Conservation (phyloP, 257 asterid species). For the Plantago ovata region DNA sequence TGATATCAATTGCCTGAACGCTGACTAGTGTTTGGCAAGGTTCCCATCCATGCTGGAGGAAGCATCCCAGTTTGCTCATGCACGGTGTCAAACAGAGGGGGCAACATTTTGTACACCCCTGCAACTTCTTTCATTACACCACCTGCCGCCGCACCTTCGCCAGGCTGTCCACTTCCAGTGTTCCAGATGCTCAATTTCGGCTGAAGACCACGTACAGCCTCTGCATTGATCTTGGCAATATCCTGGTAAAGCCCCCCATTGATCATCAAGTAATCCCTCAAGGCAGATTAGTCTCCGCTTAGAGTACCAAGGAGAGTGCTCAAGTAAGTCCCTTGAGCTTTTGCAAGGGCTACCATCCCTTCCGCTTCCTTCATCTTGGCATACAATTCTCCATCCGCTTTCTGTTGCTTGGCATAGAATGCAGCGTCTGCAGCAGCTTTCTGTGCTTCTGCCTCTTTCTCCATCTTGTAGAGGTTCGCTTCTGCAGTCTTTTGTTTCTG, state of each 20-base stretch:
- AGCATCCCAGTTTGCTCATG: constrained; percentile 73
- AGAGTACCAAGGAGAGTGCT: too few relatives aligned
- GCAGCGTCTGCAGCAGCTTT: constrained; percentile 54
- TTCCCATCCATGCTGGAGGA: constrained; percentile 62
- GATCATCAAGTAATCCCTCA: constrained; percentile 65
- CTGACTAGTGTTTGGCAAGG: too few relatives aligned
- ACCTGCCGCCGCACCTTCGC: constrained; percentile 2
- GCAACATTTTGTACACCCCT: constrained; percentile 51
- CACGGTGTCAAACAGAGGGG: too few relatives aligned
- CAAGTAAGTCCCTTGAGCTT: constrained; percentile 58
- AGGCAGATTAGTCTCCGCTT: constrained; percentile 52
- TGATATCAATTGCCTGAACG: too few relatives aligned
- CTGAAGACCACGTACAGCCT: too few relatives aligned
- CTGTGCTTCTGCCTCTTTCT: constrained; percentile 49
- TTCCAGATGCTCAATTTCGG: constrained; percentile 80
- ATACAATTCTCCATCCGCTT: constrained; percentile 47
- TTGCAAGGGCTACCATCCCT: constrained; percentile 51
- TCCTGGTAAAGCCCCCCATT: constrained; percentile 51
- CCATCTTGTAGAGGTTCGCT: constrained; percentile 50
- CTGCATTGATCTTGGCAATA: constrained; percentile 53
- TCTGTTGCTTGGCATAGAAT: constrained; percentile 34
- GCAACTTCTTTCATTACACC: constrained; percentile 52
- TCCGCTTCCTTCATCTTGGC: constrained; percentile 61
- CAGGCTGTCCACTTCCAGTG: constrained; percentile 21
- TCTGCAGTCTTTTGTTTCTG: constrained; percentile 62